Percentiles rank a stretch among this genome's conserved stretches.
These are phyloP conservation scores for Verticillium klebahnii DNA, from an alignment of 2,329 filamentous ascomycete species.

Conservation along the genomic window DNA sequence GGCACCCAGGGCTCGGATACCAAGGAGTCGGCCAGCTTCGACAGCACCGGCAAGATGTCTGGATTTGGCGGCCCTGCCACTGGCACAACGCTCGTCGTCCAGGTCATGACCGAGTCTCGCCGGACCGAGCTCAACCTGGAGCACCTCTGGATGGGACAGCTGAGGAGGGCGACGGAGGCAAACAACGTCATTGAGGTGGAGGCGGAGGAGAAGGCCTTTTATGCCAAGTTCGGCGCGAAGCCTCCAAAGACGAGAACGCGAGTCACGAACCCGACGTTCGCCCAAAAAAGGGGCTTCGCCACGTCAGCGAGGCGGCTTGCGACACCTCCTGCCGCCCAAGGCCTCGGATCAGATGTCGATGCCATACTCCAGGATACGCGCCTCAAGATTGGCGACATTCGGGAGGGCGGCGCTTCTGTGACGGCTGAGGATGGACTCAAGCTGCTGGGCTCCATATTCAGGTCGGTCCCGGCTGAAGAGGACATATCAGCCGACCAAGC, in stretches of 20 bases:
- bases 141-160: slow-evolving; percentile 40
- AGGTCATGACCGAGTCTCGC: slow-evolving; percentile 52
- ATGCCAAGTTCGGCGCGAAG: slow-evolving; percentile 9
- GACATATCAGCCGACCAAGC: slow-evolving; percentile 24
- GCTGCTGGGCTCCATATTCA: slow-evolving; percentile 34
- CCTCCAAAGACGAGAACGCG: slow-evolving; percentile 1
- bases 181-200: slow-evolving; percentile 11
- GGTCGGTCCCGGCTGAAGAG: slow-evolving; percentile 12
- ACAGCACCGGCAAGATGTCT: slow-evolving; percentile 55
- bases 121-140: slow-evolving; percentile 50
- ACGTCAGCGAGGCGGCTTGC: slow-evolving; percentile 21
- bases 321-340: slow-evolving; percentile 1
- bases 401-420: slow-evolving; percentile 29
- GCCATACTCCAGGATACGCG: slow-evolving; percentile 4
- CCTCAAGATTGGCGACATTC: slow-evolving; percentile 32
- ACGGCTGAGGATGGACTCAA: slow-evolving; percentile 27
- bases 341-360: not conserved
- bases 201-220: slow-evolving; percentile 16
- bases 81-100: slow-evolving; percentile 51
- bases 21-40: slow-evolving; percentile 37
- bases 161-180: slow-evolving; percentile 25
- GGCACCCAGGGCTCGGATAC: slow-evolving; percentile 61
- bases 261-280: slow-evolving; percentile 3
- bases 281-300: slow-evolving; percentile 29
- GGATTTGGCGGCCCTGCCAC: slow-evolving; percentile 63